Percentiles rank a stretch among this genome's conserved stretches.
Conservation (phyloP, 2,329 filamentous ascomycete genomes). For the Trichoderma koningii region DNA sequence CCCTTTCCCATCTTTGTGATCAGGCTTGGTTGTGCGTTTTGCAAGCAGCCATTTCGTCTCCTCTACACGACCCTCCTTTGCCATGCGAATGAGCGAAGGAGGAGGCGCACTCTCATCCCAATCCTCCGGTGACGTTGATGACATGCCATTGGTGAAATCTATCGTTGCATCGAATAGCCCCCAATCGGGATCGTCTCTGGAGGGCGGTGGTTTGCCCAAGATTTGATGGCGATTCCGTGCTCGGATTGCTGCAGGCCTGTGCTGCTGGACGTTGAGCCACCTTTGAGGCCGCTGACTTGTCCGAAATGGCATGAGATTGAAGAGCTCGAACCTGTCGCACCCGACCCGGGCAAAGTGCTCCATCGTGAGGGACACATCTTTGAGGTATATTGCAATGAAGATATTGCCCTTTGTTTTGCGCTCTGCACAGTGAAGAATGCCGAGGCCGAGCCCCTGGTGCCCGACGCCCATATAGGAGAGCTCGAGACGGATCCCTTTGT, state of each 20-base stretch:
- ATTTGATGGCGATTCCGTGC: background rate
- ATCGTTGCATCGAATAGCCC: background rate
- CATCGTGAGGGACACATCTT: constrained; percentile 11
- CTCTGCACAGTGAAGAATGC: constrained; percentile 12
- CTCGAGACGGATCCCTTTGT: constrained; percentile 1
- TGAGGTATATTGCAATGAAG: constrained; percentile 18
- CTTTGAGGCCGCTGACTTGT: constrained; percentile 12
- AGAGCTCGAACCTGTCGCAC: constrained; percentile 3
- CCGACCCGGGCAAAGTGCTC: constrained; percentile 11
- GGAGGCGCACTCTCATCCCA: background rate
- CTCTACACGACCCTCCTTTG: background rate
- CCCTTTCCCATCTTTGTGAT: background rate
- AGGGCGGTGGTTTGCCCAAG: background rate
- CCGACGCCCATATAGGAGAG: constrained; percentile 18
- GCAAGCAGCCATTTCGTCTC: background rate
- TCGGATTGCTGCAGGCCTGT: background rate
- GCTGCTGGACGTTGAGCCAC: background rate
- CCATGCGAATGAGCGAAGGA: background rate
- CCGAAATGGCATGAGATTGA: constrained; percentile 2
- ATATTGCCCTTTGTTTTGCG: background rate
- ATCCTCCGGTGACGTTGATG: background rate
- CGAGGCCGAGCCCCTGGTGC: background rate
- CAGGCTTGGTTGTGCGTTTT: background rate
- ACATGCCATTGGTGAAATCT: background rate
- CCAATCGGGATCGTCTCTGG: background rate